A percentile compares a stretch with the other conserved stretches of the same genome.
These are phyloP conservation scores for Trametes meyenii DNA, from an alignment of 768 basidiomycete species.

Conservation along the genomic window DNA sequence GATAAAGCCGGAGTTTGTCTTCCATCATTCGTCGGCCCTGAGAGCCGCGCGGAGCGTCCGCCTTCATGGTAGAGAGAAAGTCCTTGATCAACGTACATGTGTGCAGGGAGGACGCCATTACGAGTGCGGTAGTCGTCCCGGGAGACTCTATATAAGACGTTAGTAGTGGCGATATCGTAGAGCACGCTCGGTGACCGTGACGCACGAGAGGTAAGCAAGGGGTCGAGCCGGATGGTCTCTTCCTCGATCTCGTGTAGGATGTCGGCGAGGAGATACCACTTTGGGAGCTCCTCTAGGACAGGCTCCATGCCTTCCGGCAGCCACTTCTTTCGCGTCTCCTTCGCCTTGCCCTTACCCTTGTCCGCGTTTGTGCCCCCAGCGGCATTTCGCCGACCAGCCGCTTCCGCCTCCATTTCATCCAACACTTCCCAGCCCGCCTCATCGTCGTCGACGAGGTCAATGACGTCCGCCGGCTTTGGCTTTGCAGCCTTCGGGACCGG, in stretches of 20 bases:
- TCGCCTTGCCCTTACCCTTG: conserved; percentile 7
- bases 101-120: conserved; percentile 85
- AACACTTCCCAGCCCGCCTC: conserved; percentile 77
- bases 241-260: conserved; percentile 89
- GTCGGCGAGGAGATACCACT: conserved; percentile 88
- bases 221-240: conserved; percentile 70
- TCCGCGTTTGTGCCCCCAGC: not conserved
- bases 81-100: conserved; percentile 76
- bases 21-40: conserved; percentile 83
- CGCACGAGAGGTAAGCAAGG: conserved; percentile 32
- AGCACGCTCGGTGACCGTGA: conserved; percentile 10
- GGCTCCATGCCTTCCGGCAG: conserved; percentile 80
- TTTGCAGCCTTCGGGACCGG: conserved; percentile 33
- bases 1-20: conserved; percentile 66
- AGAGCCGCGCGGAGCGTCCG: conserved; percentile 55
- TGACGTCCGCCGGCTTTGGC: conserved; percentile 25
- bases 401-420: conserved; percentile 56
- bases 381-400: conserved; percentile 5
- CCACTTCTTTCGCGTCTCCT: conserved; percentile 46
- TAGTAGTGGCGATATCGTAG: too few species aligned
- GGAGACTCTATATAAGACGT: conserved; percentile 34
- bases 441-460: conserved; percentile 52
- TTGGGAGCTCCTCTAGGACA: conserved; percentile 91
- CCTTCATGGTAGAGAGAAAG: conserved; percentile 72
- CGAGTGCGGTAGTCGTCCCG: conserved; percentile 75